Base-by-base conservation (phyloP, 2,329 filamentous ascomycete genomes). In the Fusarium sp. region DNA sequence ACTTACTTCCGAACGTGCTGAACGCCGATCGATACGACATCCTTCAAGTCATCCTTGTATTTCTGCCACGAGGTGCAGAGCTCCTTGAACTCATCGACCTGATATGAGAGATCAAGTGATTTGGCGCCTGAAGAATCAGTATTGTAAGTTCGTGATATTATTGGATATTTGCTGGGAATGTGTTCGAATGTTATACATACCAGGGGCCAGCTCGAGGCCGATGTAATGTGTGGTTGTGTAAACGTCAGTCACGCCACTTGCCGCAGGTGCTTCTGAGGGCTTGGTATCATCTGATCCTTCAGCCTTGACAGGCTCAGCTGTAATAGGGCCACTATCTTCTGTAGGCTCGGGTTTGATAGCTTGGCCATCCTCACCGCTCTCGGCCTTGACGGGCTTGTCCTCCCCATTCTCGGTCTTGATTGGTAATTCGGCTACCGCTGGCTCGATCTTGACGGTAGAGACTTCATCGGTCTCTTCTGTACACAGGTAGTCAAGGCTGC, bases 141-240 rank as follows among this genome's bases (percentile, higher is more conserved):
- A 69, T 55, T 49, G 39, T 43, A n/a, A 45, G 44, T 33, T 28
- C 54, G 36, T 28, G 49, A 24, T 22, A 33, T 10, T 2, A 39
- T n/a, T 7, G 11, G 9, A 28, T 11, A 44, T 14, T 21, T 17
- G 7, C 36, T 6, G 7, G 44, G n/a, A 46, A 43, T 5, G 22
- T 21, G 14, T 8, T 38, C n/a, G 34, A 33, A 26, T 24, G 42
- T 26, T 52, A 39, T 47, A 82, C 88, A 77, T 85, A 94, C 93
- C 91, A 83, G 91, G 87, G 38, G 86, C 85, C 57, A 98, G 82
- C 73, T 95, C 92, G 47, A 98, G 85, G 36, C 96, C 96, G 76
- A 99, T 94, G 77, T 98, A 99, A 79, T 94, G 95, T 2, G 94
- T 98, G 24, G 94, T 94, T 0, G 95, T 98, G 77, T 93, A 97